Base-by-base conservation (phyloP, 2,329 filamentous ascomycete species). In the Grosmannia clavigera region DNA sequence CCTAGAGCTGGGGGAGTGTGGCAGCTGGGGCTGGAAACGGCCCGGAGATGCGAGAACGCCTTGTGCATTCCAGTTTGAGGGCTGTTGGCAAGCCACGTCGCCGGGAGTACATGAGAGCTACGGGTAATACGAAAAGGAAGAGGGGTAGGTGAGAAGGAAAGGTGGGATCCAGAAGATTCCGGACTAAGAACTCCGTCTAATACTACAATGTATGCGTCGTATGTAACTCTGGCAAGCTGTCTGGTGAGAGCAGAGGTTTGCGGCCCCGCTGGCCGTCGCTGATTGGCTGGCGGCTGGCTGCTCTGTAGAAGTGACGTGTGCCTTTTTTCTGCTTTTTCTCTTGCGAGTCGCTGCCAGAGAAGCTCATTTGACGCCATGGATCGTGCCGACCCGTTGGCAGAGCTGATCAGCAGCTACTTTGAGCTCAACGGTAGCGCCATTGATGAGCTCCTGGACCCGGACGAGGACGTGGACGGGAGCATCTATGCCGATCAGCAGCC, bases 391-490 rank as follows among this genome's bases (percentile, higher is more conserved):
- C 73, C 78, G 14, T 70, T 81, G 61, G 70, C 67, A 27, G 77
- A 81, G 61, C 78, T 91, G 27, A 80, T 92, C 64, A 78, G 75
- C 12, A 82, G 78, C n/a, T 92, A 88, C 71, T 82, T 87, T 67
- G 87, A 90, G 65, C 80, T 92, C 59, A 92, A 92, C 68, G 71
- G 77, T 60, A 69, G 74, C 27, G 66, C 67, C 19, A 76, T 91
- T 60, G 80, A 87, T 54, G 82, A 84, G 65, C 76, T 91, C 3
- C 52, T 75, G 16, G 75, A 63, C 29, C 46, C 6, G n/a, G 58
- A 38, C 4, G 46, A 81, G 51, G 33, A 27, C 19, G 19, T 16
- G 5, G 43, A 51, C 5, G 43, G 52, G n/a, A 31, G n/a, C 10
- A 16, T 25, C 5, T 6, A 48, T 27, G 55, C 16, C 38, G 33